Evolutionary conservation across 306 rosid genomes (phyloP), one percentile per base, ranked within the genome.

Genomic region (Prunus mume): DNA sequence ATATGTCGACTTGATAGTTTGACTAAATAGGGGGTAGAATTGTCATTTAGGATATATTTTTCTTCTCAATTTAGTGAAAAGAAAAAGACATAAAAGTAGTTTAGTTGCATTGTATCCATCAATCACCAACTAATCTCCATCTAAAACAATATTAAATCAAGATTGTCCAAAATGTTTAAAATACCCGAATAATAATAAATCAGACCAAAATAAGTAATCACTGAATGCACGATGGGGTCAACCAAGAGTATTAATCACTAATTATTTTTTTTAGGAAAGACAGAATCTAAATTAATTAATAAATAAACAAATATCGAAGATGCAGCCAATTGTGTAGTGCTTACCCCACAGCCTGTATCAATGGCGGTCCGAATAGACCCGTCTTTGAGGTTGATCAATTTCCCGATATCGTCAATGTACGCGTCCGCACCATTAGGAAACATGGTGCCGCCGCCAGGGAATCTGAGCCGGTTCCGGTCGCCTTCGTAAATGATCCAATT

Each of bases 381-480:
- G 30, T 87, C 85, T 9, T 58, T 74, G 41, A 93, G 91, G 79
- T 80, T 75, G 7, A 93, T 85, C 13, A 91, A 32, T 50, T 71
- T 69, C 0, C 84, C 96, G 6, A 93, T 93, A 57, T 91, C 91
- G 43, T 90, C 93, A 18, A 93, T 93, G n/a, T 93, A 93, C 19
- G 90, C 89, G 55, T 83, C 97, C 2, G 97, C 98, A 34, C 98
- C 98, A 45, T 83, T 22, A 0, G 96, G 97, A 32, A 93, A 93
- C 98, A 88, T 93, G 22, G 97, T 93, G 13, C 98, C 98, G 7
- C 98, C 97, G 0, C 98, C 96, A 3, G 96, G 98, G 54, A 93
- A 93, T 43, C 81, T 60, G 64, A 93, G 91, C 79, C 65, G 74
- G 6, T 93, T 89, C 76, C 62, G 75, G 5, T 93, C 90, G 0